Base-by-base conservation (phyloP, 192 early-diverging fungal genomes). In the Backusella macrospora region DNA sequence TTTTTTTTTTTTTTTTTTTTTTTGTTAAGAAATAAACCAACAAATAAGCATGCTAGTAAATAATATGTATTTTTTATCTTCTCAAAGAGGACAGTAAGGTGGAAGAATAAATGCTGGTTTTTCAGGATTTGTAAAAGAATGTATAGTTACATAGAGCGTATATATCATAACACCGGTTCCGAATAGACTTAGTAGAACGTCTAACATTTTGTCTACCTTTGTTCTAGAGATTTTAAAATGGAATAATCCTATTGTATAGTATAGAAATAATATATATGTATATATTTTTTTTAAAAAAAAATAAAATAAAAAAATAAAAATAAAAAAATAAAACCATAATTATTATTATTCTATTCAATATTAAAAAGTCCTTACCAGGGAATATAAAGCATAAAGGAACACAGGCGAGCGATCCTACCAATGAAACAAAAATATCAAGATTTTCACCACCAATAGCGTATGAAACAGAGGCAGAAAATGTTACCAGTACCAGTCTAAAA, bases 381-480 rank as follows among this genome's bases (percentile, higher is more conserved):
- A 94, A 97, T 64, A 96, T 90, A 29, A 96, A 95, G 69, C 86
- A 89, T 65, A 92, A 76, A 5, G 90, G 90, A 29, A 86, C 82
- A 46, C 86, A 92, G 0, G 92, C 90, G 69, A 94, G 85, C 72
- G 89, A 92, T 1, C 95, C 94, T 37, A 97, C 91, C 23, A 96
- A 87, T 16, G 86, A 90, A 34, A 96, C 94, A 79, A 95, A 92
- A 74, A 92, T 91, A 80, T 97, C 94, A 15, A 97, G 81, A 75
- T 93, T 89, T 18, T 80, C 76, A 49, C 88, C 86, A 12, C 85
- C 85, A 26, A 93, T 91, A 38, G 82, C 77, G 73, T 88, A 90
- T 18, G 93, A 88, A 21, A 92, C 79, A 16, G 82, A 65, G 6
- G 89, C 93, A 48, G 94, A 89, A 52, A 84, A 68, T 10, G 83